Evolutionary conservation across 495 filamentous ascomycete genomes (phyloP).

Genomic region (Penicillium coffeae): DNA sequence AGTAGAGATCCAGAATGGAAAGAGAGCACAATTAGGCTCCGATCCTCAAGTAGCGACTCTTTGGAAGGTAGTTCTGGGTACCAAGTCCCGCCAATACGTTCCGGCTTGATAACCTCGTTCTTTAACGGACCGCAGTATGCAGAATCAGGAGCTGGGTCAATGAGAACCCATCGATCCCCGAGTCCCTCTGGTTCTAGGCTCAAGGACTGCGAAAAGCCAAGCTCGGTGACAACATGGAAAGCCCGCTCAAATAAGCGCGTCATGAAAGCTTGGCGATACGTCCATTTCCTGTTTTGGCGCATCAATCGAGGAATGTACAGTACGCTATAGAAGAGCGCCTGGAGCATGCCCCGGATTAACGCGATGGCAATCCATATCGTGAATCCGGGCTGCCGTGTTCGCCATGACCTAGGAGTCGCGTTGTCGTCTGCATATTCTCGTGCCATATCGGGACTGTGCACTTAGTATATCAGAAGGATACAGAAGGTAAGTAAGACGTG

Average conservation of each 20-base stretch:
- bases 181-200: conserved; percentile 6
- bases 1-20: conserved; percentile 17
- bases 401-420: conserved; percentile 40
- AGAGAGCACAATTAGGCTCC: conserved; percentile 9
- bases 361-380: conserved; percentile 53
- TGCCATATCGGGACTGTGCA: not conserved
- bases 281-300: conserved; percentile 8
- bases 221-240: conserved; percentile 3
- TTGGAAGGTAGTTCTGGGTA: conserved; percentile 9
- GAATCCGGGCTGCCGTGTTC: conserved; percentile 57
- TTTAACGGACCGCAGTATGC: conserved; percentile 5
- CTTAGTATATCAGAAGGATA: not conserved
- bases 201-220: conserved; percentile 14
- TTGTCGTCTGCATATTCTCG: conserved; percentile 54
- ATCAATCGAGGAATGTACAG: conserved; percentile 5
- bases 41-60: not conserved
- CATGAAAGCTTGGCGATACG: conserved; percentile 8
- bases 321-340: conserved; percentile 10
- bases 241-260: conserved; percentile 5
- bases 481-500: not conserved
- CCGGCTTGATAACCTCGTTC: conserved; percentile 10
- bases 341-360: conserved; percentile 2
- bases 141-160: conserved; percentile 8
- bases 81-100: conserved; percentile 15
- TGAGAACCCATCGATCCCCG: conserved; percentile 9